Percentiles rank a stretch among this genome's conserved stretches.
These are phyloP conservation scores for Suillus americanus DNA, from an alignment of 768 basidiomycete species.

Conservation along the genomic window DNA sequence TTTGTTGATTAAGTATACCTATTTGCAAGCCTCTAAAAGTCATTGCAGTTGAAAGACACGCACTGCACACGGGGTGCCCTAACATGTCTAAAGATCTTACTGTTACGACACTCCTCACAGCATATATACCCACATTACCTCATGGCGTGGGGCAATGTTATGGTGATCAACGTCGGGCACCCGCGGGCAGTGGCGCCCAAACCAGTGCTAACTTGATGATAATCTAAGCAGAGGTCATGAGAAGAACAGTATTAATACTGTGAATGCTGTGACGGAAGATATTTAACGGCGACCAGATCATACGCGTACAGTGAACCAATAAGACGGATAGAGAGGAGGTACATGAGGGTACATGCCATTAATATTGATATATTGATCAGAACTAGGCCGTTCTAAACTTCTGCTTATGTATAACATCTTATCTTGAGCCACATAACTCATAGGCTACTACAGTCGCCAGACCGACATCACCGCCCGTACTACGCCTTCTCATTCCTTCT, in stretches of 20 bases:
- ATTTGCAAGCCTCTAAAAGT: background rate
- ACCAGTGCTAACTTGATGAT: background rate
- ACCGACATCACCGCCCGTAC: constrained; percentile 2
- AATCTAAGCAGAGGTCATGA: background rate
- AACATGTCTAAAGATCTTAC: background rate
- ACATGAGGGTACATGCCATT: background rate
- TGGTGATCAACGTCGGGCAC: background rate
- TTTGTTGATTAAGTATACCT: background rate
- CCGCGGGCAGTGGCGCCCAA: background rate
- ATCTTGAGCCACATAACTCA: constrained; percentile 3
- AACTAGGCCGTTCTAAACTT: background rate
- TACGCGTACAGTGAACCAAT: background rate
- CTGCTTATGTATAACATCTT: constrained; percentile 8
- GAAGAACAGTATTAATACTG: constrained; percentile 1
- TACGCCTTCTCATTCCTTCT: constrained; percentile 1
- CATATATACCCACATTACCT: background rate
- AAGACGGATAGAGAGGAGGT: background rate
- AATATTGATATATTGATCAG: background rate
- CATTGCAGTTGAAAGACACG: background rate
- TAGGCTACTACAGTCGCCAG: background rate
- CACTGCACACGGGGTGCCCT: background rate
- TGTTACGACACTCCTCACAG: background rate
- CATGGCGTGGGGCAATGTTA: background rate
- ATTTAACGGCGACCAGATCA: background rate
- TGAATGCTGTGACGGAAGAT: background rate